phyloP scores from a whole-genome alignment of 2,329 filamentous ascomycete species.

The Botryosphaeria dothidea region DNA sequence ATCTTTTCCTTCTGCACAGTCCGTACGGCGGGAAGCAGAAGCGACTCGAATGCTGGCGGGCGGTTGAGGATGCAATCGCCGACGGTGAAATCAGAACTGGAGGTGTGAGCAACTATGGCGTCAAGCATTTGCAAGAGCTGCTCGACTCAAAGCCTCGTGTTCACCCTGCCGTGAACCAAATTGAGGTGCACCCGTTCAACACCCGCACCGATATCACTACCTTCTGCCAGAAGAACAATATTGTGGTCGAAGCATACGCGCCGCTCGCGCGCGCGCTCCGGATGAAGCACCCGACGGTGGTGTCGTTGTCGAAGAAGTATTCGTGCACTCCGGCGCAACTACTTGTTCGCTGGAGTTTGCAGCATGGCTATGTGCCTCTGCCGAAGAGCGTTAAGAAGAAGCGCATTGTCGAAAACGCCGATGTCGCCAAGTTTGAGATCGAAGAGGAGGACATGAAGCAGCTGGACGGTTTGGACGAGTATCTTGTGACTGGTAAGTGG shows the following conservation, averaged over 20 bases:
- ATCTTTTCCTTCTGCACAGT: conserved; percentile 77
- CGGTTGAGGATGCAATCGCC: conserved; percentile 72
- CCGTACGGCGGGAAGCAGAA: conserved; percentile 73
- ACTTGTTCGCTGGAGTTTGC: conserved; percentile 75
- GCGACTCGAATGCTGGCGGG: conserved; percentile 72
- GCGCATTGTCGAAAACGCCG: conserved; percentile 65
- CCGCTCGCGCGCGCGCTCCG: conserved; percentile 71
- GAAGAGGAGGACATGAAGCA: conserved; percentile 61
- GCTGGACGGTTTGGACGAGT: conserved; percentile 69
- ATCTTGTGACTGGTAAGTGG: conserved; percentile 69
- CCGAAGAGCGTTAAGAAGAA: conserved; percentile 69
- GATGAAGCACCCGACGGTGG: conserved; percentile 67
- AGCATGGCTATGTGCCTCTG: conserved; percentile 71
- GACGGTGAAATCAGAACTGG: conserved; percentile 70
- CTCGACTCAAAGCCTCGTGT: conserved; percentile 63
- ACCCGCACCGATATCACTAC: conserved; percentile 67
- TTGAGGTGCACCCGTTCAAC: conserved; percentile 77
- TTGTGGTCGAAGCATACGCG: conserved; percentile 77
- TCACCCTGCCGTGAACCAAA: conserved; percentile 72
- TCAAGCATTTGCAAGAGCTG: conserved; percentile 72
- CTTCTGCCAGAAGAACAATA: conserved; percentile 65
- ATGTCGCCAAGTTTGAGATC: conserved; percentile 63
- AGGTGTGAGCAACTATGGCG: conserved; percentile 78
- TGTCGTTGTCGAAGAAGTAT: conserved; percentile 66
- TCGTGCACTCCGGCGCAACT: conserved; percentile 71